Percentiles rank a stretch among this genome's conserved stretches.
phyloP scores from a whole-genome alignment of 139 green algal genomes.

The Chlamydomonas sp. region DNA sequence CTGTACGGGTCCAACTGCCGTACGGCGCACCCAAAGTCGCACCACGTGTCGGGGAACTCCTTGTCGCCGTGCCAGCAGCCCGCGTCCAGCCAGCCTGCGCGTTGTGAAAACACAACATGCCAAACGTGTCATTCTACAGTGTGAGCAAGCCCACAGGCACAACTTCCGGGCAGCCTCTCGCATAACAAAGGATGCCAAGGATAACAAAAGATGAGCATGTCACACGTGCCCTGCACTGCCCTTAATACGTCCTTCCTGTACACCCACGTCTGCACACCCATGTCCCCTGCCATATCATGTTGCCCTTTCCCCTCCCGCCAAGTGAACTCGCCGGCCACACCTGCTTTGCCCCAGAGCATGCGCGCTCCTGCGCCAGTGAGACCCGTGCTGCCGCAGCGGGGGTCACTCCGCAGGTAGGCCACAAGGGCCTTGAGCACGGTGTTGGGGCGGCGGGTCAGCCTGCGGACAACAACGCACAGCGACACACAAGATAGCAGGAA shows the following conservation, averaged over 20 bases:
- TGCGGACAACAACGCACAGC: neutral
- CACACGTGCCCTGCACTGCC: too few species aligned
- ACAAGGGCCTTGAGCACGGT: slow-evolving; percentile 51
- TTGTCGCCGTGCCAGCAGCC: slow-evolving; percentile 67
- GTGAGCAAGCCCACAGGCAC: neutral
- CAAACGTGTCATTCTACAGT: too few species aligned
- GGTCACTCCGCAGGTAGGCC: slow-evolving; percentile 41
- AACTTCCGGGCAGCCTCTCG: neutral
- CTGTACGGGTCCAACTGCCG: slow-evolving; percentile 56
- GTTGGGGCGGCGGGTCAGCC: slow-evolving; percentile 27
- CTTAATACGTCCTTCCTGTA: neutral
- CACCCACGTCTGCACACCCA: neutral
- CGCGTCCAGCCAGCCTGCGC: slow-evolving; percentile 58
- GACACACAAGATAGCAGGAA: too few species aligned
- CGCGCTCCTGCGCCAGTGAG: slow-evolving; percentile 44
- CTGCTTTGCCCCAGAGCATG: slow-evolving; percentile 86
- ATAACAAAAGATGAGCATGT: too few species aligned
- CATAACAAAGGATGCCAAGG: too few species aligned
- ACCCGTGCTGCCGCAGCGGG: slow-evolving; percentile 24
- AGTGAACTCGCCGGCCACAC: neutral
- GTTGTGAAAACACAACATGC: too few species aligned
- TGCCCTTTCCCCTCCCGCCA: neutral
- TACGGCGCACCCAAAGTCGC: slow-evolving; percentile 69
- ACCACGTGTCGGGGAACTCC: slow-evolving; percentile 65
- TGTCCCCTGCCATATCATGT: too few species aligned